Conservation (phyloP, 768 basidiomycete genomes). For the Termitomyces sp. region DNA sequence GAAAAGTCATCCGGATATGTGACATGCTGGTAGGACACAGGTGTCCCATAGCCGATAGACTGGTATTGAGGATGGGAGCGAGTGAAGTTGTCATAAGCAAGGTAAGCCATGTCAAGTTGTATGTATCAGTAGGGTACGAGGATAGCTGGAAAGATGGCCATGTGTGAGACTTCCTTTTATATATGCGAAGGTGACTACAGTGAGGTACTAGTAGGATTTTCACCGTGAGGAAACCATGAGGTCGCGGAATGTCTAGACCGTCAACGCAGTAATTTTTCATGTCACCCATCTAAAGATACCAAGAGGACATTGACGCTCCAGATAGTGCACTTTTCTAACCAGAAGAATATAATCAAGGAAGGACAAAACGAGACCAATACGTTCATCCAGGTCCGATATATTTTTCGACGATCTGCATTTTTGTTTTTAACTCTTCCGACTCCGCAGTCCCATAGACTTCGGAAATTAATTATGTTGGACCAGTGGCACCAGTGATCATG, state of each 20-base stretch:
- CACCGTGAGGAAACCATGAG: constrained; percentile 13
- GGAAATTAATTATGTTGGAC: constrained; percentile 12
- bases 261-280: background rate
- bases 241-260: constrained; percentile 1
- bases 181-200: constrained; percentile 7
- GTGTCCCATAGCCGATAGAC: constrained; percentile 30
- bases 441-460: background rate
- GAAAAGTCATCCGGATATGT: constrained; percentile 33
- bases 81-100: constrained; percentile 19
- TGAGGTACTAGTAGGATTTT: constrained; percentile 6
- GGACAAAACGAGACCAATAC: background rate
- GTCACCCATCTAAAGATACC: background rate
- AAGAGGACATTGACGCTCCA: background rate
- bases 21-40: constrained; percentile 25
- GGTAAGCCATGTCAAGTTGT: constrained; percentile 16
- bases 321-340: background rate
- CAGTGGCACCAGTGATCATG: constrained; percentile 4
- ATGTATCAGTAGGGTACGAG: background rate
- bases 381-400: background rate
- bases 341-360: background rate
- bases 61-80: constrained; percentile 31
- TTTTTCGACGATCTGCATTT: background rate
- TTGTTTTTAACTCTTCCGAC: background rate
- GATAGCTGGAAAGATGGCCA: background rate
- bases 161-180: constrained; percentile 12